These are phyloP conservation scores for Auriscalpium vulgare DNA, from an alignment of 768 basidiomycete species.

Conservation along the genomic window DNA sequence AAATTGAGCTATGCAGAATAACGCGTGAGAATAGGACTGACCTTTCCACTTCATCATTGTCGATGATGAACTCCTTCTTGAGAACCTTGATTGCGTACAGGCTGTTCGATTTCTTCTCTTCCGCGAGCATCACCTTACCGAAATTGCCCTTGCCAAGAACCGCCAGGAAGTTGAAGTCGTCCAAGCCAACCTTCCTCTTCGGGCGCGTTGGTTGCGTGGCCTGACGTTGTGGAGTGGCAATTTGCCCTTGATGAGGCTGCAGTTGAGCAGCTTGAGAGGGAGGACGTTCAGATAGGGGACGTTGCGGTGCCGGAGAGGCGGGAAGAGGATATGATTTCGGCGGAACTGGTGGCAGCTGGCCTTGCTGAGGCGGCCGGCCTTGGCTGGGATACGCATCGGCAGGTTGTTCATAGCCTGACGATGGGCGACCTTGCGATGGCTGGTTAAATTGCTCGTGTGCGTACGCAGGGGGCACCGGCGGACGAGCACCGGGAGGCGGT, in stretches of 20 bases:
- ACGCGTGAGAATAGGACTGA: constrained; percentile 26
- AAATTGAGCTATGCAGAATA: too few species aligned
- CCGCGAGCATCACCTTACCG: constrained; percentile 99
- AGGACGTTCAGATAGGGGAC: constrained; percentile 2
- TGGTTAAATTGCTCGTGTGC: constrained; percentile 27
- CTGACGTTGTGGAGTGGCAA: constrained; percentile 25
- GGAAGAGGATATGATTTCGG: constrained; percentile 12
- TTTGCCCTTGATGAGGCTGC: constrained; percentile 23
- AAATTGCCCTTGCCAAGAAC: constrained; percentile 99
- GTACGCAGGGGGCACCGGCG: constrained; percentile 28
- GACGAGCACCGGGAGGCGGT: constrained; percentile 32
- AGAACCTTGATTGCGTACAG: constrained; percentile 99
- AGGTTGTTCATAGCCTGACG: constrained; percentile 10
- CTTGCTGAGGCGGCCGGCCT: constrained; percentile 7
- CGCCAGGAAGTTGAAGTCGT: constrained; percentile 98
- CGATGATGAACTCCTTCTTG: constrained; percentile 99
- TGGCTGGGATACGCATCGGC: constrained; percentile 3
- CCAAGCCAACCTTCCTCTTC: constrained; percentile 87
- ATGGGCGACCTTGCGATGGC: constrained; percentile 15
- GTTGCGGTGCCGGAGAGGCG: constrained; percentile 5
- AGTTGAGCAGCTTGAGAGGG: constrained; percentile 15
- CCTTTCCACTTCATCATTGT: constrained; percentile 99
- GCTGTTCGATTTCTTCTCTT: constrained; percentile 87
- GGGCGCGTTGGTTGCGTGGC: constrained; percentile 31
- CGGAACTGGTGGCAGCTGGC: background rate